Conservation (phyloP, 139 green algal species). For the Limnomonas spitsbergensis region DNA sequence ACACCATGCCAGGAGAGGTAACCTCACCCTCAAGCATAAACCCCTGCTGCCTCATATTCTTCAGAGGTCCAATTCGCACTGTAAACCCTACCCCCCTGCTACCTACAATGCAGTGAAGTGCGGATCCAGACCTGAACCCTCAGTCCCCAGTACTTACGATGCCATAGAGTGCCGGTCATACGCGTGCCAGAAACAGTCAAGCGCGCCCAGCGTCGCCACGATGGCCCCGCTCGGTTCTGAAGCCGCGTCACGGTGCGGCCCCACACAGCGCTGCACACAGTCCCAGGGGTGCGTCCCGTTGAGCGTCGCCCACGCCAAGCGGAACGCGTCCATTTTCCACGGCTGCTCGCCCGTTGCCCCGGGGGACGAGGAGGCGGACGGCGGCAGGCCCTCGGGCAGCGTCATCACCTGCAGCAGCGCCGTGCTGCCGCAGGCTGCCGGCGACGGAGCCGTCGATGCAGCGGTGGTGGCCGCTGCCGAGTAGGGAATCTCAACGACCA, state of each 20-base stretch:
- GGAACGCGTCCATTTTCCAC: not conserved
- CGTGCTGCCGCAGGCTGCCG: not conserved
- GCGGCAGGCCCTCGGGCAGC: not conserved
- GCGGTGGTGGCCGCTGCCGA: too few relatives aligned
- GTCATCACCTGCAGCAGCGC: not conserved
- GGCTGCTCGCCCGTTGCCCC: not conserved
- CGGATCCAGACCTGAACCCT: too few relatives aligned
- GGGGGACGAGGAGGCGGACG: not conserved
- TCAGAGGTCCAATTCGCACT: too few relatives aligned
- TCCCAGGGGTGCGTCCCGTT: not conserved
- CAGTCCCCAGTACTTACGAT: too few relatives aligned
- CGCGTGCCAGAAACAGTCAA: not conserved
- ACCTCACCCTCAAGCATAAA: too few relatives aligned
- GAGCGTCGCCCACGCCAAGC: not conserved
- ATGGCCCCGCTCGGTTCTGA: not conserved
- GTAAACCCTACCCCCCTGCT: too few relatives aligned
- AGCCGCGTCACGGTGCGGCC: not conserved
- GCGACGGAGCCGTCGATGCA: not conserved
- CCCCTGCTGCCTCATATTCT: too few relatives aligned
- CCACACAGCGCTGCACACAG: not conserved
- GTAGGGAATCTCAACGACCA: not conserved
- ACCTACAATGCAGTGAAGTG: too few relatives aligned
- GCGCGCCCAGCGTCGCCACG: not conserved
- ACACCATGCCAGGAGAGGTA: too few relatives aligned
- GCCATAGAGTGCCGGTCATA: not conserved